Evolutionary conservation across 1,139 yeast species (phyloP).

Genomic region (Suhomyces terraborum): DNA sequence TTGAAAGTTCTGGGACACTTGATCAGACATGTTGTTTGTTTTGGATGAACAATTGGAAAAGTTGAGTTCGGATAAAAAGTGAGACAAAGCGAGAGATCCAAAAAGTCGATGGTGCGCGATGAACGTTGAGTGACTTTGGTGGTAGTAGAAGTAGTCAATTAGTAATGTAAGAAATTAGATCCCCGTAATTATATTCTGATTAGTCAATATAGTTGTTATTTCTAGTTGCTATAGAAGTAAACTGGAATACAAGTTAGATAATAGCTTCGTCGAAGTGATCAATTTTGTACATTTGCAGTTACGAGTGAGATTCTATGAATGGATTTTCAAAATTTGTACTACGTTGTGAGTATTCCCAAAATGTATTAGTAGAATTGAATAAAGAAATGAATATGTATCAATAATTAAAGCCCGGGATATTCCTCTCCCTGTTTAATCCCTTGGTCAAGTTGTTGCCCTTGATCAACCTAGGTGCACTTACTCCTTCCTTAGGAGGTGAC

Average conservation of each 20-base stretch:
- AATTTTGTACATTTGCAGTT: no score
- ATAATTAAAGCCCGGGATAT: constrained; percentile 30
- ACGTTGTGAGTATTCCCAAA: neutral
- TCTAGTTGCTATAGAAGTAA: no score
- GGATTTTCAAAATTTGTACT: neutral
- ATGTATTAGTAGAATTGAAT: constrained; percentile 4
- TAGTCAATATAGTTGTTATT: no score
- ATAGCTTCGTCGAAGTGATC: no score
- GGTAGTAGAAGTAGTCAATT: neutral
- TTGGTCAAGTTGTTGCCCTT: constrained; percentile 24
- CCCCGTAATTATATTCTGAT: neutral
- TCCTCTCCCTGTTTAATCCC: constrained; percentile 36
- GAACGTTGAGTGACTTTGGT: no score
- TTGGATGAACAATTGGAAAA: neutral
- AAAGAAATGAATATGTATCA: constrained; percentile 1
- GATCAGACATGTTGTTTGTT: constrained; percentile 14
- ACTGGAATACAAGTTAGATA: no score
- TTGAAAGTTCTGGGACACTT: constrained; percentile 20
- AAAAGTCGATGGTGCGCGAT: constrained; percentile 3
- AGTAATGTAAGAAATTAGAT: neutral
- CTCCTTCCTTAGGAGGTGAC: constrained; percentile 10
- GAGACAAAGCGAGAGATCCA: no score
- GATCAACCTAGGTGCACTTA: constrained; percentile 28
- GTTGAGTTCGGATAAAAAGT: neutral
- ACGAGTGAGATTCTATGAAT: neutral